A percentile compares a stretch with the other conserved stretches of the same genome.
Evolutionary conservation across 2,329 filamentous ascomycete genomes (phyloP).

Genomic region (Trichoderma asperellum): DNA sequence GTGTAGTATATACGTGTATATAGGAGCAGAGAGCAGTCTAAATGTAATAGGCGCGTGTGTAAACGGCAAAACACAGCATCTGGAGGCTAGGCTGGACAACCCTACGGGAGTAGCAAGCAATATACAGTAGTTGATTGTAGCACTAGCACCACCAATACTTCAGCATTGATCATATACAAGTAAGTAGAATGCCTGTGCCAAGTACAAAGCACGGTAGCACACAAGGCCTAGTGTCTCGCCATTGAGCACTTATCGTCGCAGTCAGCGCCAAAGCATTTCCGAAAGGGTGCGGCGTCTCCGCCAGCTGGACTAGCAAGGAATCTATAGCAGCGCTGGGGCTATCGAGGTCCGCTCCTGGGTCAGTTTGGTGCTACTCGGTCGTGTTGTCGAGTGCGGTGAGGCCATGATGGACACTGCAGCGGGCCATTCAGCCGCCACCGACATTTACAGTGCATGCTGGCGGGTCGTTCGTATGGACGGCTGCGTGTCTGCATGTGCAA

Average conservation of each 20-base stretch:
- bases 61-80: background rate
- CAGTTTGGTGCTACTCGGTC: conserved; percentile 12
- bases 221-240: conserved; percentile 6
- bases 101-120: background rate
- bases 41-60: background rate
- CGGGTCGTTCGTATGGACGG: conserved; percentile 8
- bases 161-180: background rate
- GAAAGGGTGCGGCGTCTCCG: conserved; percentile 28
- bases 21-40: background rate
- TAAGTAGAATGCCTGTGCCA: background rate
- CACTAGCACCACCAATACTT: background rate
- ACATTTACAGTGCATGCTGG: conserved; percentile 17
- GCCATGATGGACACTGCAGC: conserved; percentile 18
- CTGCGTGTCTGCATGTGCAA: background rate
- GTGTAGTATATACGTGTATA: too few species aligned
- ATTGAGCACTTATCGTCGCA: background rate
- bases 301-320: conserved; percentile 29
- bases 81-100: background rate
- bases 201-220: background rate
- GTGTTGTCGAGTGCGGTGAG: conserved; percentile 19
- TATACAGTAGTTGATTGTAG: background rate
- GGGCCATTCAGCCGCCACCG: background rate
- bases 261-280: conserved; percentile 22
- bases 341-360: conserved; percentile 16
- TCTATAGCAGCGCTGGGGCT: background rate